phyloP scores from a whole-genome alignment of 768 basidiomycete species.

The Leccinum broughii region DNA sequence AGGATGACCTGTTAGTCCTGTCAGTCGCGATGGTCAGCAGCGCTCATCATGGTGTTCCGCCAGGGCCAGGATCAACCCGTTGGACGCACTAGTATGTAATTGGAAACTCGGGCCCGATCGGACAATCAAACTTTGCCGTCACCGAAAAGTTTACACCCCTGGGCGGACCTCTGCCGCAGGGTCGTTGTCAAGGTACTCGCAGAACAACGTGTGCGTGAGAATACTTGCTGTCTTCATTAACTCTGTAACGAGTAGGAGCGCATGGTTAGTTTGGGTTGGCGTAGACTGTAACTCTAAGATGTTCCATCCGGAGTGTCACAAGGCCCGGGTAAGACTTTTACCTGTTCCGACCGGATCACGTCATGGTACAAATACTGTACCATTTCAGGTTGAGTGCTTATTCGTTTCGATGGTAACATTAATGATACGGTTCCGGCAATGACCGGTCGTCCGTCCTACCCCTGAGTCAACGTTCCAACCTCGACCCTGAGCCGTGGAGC shows the following conservation, averaged over 20 bases:
- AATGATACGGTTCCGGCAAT: constrained; percentile 78
- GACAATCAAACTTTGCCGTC: background rate
- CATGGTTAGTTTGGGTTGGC: background rate
- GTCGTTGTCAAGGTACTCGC: background rate
- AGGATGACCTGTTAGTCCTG: background rate
- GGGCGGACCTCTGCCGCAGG: background rate
- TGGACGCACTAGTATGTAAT: no score
- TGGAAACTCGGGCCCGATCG: background rate
- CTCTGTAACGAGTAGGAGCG: background rate
- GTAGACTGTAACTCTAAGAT: background rate
- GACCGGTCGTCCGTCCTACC: constrained; percentile 75
- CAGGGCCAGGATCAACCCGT: no score
- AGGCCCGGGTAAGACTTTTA: background rate
- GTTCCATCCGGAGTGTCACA: background rate
- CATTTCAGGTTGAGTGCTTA: constrained; percentile 71
- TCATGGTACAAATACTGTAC: constrained; percentile 70
- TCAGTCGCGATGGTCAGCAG: no score
- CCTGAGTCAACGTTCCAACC: constrained; percentile 56
- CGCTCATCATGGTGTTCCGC: no score
- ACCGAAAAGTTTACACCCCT: background rate
- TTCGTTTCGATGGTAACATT: constrained; percentile 96
- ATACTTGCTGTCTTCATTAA: background rate
- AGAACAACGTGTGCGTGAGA: background rate
- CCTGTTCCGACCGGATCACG: constrained; percentile 57
- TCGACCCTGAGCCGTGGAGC: constrained; percentile 78